Conservation (phyloP, 2,329 filamentous ascomycete genomes). For the Fusarium sp. region DNA sequence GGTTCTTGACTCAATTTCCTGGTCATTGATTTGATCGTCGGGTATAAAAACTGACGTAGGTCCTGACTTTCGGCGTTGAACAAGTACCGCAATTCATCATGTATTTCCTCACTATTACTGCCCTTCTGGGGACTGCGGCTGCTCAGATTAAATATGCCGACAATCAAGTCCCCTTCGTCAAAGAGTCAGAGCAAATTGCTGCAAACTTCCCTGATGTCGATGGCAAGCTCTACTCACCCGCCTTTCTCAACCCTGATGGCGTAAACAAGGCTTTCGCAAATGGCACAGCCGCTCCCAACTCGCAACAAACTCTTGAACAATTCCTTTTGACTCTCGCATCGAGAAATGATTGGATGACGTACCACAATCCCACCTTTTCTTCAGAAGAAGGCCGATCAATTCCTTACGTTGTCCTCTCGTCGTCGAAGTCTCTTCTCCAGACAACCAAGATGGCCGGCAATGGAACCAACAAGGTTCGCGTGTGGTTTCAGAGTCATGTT, state of each 20-base stretch:
- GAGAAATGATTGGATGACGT: slow-evolving; percentile 33
- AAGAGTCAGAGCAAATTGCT: slow-evolving; percentile 7
- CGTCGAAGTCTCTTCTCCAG: background rate
- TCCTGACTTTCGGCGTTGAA: rapidly evolving
- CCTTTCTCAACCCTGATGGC: slow-evolving; percentile 11
- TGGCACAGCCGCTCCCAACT: slow-evolving; percentile 27
- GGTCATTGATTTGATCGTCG: background rate
- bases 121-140: background rate
- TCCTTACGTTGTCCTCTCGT: slow-evolving; percentile 28
- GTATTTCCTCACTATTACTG: background rate
- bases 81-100: background rate
- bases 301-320: slow-evolving; percentile 13
- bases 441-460: slow-evolving; percentile 3
- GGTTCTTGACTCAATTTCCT: background rate
- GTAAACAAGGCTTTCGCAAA: slow-evolving; percentile 15
- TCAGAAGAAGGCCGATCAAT: slow-evolving; percentile 33
- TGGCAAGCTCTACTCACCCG: slow-evolving; percentile 28
- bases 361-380: slow-evolving; percentile 23
- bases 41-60: background rate
- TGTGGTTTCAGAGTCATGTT: slow-evolving; percentile 50
- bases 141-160: slow-evolving; percentile 21
- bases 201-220: slow-evolving; percentile 31
- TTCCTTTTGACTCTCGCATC: slow-evolving; percentile 10
- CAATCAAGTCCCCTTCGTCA: slow-evolving; percentile 10
- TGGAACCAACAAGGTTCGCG: slow-evolving; percentile 43